These are phyloP conservation scores for Leptographium lundbergii DNA, from an alignment of 2,329 filamentous ascomycete species.

Conservation along the genomic window DNA sequence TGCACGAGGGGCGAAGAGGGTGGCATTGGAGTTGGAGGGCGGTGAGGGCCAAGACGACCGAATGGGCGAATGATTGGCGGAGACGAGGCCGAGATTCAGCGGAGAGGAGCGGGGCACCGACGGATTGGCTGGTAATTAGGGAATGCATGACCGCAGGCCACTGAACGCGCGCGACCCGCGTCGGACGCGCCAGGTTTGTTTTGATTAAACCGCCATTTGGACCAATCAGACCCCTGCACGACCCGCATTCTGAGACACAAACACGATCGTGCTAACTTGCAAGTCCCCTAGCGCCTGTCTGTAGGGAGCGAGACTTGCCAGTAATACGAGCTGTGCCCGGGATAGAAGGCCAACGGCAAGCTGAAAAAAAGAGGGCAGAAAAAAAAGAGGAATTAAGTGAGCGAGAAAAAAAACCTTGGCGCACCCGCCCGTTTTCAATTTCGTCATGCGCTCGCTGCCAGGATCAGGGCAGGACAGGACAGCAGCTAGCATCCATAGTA, in stretches of 20 bases:
- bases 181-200: conserved; percentile 12
- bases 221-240: conserved; percentile 8
- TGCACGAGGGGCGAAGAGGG: neutral
- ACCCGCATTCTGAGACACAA: conserved; percentile 5
- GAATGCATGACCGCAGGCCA: neutral
- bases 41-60: neutral
- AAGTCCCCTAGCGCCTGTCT: neutral
- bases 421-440: neutral
- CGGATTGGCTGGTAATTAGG: conserved; percentile 2
- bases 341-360: neutral
- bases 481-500: too few species aligned
- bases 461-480: neutral
- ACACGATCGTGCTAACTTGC: neutral
- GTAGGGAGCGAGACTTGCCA: neutral
- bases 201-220: conserved; percentile 6
- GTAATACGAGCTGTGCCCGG: neutral
- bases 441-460: neutral
- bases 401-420: neutral
- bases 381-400: neutral
- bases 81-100: neutral
- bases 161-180: conserved; percentile 8
- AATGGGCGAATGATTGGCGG: neutral
- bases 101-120: neutral
- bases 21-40: neutral
- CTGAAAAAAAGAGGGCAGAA: neutral